Conservation (phyloP, 2,329 filamentous ascomycete genomes). For the Sporothrix dimorphospora region DNA sequence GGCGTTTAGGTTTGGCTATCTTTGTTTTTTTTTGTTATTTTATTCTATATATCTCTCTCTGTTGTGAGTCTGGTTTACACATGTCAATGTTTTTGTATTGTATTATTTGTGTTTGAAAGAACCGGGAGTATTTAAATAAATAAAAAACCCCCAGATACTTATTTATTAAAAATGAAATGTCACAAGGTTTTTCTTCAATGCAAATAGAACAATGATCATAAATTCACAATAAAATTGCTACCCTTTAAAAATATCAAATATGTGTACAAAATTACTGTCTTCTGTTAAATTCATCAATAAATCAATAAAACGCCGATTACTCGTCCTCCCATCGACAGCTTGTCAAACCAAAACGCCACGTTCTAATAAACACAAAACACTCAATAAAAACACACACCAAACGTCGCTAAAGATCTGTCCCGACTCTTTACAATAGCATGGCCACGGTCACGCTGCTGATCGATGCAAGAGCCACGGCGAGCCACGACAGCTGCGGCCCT, state of each 20-base stretch:
- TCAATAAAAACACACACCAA: neutral
- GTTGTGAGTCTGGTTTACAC: neutral
- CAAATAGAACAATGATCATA: no score
- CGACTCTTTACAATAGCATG: neutral
- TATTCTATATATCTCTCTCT: neutral
- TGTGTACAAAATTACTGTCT: neutral
- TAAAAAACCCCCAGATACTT: neutral
- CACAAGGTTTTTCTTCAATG: no score
- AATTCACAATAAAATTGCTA: no score
- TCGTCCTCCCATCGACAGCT: neutral
- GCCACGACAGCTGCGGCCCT: constrained; percentile 20
- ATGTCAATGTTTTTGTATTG: neutral
- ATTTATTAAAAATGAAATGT: neutral
- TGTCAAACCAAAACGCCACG: constrained; percentile 1
- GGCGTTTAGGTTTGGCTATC: constrained; percentile 3
- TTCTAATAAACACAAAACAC: neutral
- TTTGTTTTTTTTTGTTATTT: neutral
- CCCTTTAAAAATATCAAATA: neutral
- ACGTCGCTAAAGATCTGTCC: neutral
- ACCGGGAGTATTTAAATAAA: neutral
- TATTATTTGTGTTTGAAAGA: neutral
- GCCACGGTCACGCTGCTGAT: neutral
- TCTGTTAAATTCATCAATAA: neutral
- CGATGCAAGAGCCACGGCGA: constrained; percentile 15
- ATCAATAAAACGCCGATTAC: constrained; percentile 2